These are phyloP conservation scores for Sporothrix pseudoabietina DNA, from an alignment of 2,329 filamentous ascomycete species.

Conservation along the genomic window DNA sequence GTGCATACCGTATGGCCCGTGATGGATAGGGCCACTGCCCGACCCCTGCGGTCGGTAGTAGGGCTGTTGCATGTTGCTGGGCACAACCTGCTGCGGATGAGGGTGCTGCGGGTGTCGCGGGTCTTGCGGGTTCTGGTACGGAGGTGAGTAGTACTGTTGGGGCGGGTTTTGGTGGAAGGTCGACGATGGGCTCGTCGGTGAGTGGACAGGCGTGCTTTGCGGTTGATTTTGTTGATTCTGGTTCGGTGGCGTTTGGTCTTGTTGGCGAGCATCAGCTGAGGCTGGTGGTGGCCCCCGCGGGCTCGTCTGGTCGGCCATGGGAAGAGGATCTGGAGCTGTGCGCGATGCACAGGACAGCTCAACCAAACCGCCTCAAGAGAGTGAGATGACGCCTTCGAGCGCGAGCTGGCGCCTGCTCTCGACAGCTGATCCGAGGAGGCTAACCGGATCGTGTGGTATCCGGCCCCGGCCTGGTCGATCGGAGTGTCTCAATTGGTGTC, in stretches of 20 bases:
- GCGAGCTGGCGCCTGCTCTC: background rate
- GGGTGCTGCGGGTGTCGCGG: background rate
- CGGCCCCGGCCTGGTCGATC: background rate
- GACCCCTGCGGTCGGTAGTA: background rate
- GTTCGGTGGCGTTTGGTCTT: background rate
- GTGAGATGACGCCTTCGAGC: background rate
- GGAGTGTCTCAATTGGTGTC: background rate
- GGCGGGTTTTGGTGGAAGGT: background rate
- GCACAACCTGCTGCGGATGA: background rate
- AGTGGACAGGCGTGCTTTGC: background rate
- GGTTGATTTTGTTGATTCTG: background rate
- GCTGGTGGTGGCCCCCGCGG: background rate
- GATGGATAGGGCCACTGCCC: background rate
- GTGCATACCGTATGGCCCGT: slow-evolving; percentile 1
- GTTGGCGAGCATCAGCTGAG: background rate
- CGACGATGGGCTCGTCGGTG: background rate
- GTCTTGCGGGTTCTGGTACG: background rate
- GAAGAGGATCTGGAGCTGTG: background rate
- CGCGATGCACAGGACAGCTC: background rate
- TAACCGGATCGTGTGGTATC: background rate
- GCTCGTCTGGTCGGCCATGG: background rate
- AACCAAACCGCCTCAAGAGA: background rate
- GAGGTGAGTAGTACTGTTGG: background rate
- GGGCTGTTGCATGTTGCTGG: background rate
- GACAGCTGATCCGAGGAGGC: background rate